Evolutionary conservation across 139 green algal genomes (phyloP).

Genomic region (Closterium sp.): DNA sequence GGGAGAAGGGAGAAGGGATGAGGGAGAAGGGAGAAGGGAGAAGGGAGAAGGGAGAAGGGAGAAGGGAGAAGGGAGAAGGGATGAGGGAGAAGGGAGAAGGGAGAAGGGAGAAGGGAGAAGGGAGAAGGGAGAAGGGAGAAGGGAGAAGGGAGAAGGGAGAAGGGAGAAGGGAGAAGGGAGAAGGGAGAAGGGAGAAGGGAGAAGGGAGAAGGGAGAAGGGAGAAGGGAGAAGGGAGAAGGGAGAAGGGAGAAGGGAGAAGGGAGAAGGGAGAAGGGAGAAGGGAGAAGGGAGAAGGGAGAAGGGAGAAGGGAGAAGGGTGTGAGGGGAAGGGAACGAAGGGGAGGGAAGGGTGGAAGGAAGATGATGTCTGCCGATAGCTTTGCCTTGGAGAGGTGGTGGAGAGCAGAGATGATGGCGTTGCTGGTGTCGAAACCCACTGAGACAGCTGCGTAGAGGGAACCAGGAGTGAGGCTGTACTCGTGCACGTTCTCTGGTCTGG

Average conservation of each 20-base stretch:
- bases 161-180: too few relatives aligned
- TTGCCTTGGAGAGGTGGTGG: slow-evolving; percentile 70
- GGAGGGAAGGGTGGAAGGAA: too few relatives aligned
- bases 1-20: too few relatives aligned
- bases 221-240: not conserved
- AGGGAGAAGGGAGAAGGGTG: too few relatives aligned
- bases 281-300: not conserved
- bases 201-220: too few relatives aligned
- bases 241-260: too few relatives aligned
- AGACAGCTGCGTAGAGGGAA: slow-evolving; percentile 95
- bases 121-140: not conserved
- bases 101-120: not conserved
- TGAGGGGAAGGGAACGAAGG: too few relatives aligned
- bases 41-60: too few relatives aligned
- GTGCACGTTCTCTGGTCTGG: slow-evolving; percentile 78
- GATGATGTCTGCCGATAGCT: slow-evolving; percentile 41
- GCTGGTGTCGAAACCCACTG: slow-evolving; percentile 85
- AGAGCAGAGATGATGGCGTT: slow-evolving; percentile 91
- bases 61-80: too few relatives aligned
- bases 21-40: too few relatives aligned
- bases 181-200: not conserved
- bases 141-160: too few relatives aligned
- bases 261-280: too few relatives aligned
- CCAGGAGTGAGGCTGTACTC: slow-evolving; percentile 96
- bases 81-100: not conserved